Conservation (phyloP, 345 rosid genomes). For the thale cress (Arabidopsis thaliana) region DNA sequence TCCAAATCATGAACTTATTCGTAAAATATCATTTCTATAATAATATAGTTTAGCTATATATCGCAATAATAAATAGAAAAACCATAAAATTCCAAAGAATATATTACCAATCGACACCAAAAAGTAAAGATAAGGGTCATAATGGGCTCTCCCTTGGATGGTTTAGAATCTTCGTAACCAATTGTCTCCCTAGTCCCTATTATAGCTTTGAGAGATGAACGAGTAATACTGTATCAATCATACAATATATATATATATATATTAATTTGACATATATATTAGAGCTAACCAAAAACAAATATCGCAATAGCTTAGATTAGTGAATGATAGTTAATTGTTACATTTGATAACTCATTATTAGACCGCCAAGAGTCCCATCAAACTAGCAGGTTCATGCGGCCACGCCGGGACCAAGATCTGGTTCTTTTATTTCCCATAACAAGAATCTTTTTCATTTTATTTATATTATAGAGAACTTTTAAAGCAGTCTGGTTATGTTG, state of each 20-base stretch:
- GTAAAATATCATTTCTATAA: background rate
- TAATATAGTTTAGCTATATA: background rate
- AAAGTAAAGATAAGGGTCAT: slow-evolving; percentile 38
- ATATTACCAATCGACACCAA: slow-evolving; percentile 32
- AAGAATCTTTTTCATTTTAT: background rate
- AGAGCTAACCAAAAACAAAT: background rate
- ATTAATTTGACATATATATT: background rate
- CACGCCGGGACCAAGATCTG: background rate
- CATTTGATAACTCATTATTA: background rate
- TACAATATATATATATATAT: background rate
- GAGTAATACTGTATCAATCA: background rate
- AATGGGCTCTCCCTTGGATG: slow-evolving; percentile 42
- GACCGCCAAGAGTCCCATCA: slow-evolving; percentile 16
- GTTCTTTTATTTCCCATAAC: background rate
- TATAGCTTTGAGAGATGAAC: slow-evolving; percentile 9
- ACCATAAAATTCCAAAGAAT: slow-evolving; percentile 31
- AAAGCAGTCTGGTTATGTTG: background rate
- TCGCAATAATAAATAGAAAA: slow-evolving; percentile 16
- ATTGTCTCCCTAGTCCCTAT: slow-evolving; percentile 32
- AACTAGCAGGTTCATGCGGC: slow-evolving; percentile 2
- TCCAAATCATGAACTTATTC: slow-evolving; percentile 31
- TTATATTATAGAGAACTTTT: background rate
- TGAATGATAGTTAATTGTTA: background rate
- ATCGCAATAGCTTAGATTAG: background rate
- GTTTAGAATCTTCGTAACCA: slow-evolving; percentile 26